Evolutionary conservation across 495 filamentous ascomycete genomes (phyloP).

Genomic region (Penicillium angulare): DNA sequence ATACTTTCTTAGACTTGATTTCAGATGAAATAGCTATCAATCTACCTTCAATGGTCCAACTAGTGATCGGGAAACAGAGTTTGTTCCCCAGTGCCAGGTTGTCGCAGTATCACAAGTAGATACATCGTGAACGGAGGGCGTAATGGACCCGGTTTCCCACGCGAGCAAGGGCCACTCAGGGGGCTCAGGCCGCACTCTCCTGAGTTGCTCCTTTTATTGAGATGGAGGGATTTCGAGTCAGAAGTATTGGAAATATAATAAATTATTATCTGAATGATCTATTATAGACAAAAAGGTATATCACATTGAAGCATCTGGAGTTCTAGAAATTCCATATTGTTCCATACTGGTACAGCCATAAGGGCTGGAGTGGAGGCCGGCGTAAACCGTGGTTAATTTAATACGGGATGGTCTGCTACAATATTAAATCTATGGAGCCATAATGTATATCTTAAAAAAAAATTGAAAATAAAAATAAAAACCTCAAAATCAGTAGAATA

Average conservation of each 20-base stretch:
- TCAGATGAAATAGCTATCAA: neutral
- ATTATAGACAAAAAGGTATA: too few species aligned
- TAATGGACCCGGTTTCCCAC: constrained; percentile 24
- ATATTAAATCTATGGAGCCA: too few species aligned
- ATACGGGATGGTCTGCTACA: too few species aligned
- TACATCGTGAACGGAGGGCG: constrained; percentile 12
- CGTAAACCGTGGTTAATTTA: constrained; percentile 11
- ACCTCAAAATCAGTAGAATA: neutral
- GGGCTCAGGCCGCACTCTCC: constrained; percentile 14
- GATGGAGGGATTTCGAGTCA: neutral
- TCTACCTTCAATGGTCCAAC: too few species aligned
- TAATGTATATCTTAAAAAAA: too few species aligned
- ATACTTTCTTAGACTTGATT: too few species aligned
- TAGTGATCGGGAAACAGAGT: neutral
- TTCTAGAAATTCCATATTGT: too few species aligned
- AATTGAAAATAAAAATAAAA: neutral
- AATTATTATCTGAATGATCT: too few species aligned
- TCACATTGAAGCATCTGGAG: too few species aligned
- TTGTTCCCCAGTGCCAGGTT: too few species aligned
- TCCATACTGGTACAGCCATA: neutral
- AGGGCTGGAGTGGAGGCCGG: constrained; percentile 17
- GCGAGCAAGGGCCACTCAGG: constrained; percentile 25
- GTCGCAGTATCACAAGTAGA: constrained; percentile 1
- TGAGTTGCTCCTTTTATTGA: neutral
- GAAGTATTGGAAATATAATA: too few species aligned